phyloP scores from a whole-genome alignment of 2,329 filamentous ascomycete species.

The Colletotrichum viniferum region DNA sequence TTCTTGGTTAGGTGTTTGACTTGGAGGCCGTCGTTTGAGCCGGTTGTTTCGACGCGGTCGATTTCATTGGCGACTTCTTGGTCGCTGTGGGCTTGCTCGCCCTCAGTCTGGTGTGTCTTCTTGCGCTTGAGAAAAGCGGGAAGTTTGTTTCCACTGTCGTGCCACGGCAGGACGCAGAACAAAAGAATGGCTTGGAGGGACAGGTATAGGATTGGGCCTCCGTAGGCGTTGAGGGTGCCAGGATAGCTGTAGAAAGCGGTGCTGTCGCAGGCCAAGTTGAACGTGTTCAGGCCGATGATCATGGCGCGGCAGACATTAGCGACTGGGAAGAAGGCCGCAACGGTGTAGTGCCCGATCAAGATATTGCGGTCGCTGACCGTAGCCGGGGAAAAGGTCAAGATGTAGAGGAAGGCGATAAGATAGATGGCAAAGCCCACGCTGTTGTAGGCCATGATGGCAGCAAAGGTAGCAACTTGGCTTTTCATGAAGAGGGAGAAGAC shows the following conservation, averaged over 20 bases:
- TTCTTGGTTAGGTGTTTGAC: slow-evolving; percentile 81
- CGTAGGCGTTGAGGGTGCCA: slow-evolving; percentile 74
- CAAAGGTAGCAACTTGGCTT: slow-evolving; percentile 84
- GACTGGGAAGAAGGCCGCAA: slow-evolving; percentile 76
- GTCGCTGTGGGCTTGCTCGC: slow-evolving; percentile 40
- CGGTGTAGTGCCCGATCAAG: slow-evolving; percentile 78
- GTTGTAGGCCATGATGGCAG: slow-evolving; percentile 79
- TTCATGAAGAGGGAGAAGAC: slow-evolving; percentile 79
- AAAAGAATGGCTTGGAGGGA: slow-evolving; percentile 74
- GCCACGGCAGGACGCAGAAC: slow-evolving; percentile 76
- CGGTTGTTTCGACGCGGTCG: slow-evolving; percentile 54
- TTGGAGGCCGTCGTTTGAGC: slow-evolving; percentile 67
- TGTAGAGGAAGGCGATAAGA: slow-evolving; percentile 65
- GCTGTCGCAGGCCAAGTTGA: slow-evolving; percentile 77
- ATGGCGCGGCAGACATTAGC: slow-evolving; percentile 76
- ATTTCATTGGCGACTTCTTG: slow-evolving; percentile 70
- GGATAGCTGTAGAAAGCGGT: slow-evolving; percentile 69
- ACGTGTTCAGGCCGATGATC: slow-evolving; percentile 81
- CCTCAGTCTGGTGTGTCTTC: slow-evolving; percentile 46
- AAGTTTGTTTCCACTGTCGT: slow-evolving; percentile 70
- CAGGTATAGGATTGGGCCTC: slow-evolving; percentile 84
- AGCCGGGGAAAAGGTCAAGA: slow-evolving; percentile 52
- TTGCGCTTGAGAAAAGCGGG: not conserved
- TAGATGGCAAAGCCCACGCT: slow-evolving; percentile 74
- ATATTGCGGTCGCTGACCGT: slow-evolving; percentile 67